Percentiles rank a stretch among this genome's conserved stretches.
phyloP scores from a whole-genome alignment of 2,329 filamentous ascomycete species.

The Amylocarpus encephaloides region DNA sequence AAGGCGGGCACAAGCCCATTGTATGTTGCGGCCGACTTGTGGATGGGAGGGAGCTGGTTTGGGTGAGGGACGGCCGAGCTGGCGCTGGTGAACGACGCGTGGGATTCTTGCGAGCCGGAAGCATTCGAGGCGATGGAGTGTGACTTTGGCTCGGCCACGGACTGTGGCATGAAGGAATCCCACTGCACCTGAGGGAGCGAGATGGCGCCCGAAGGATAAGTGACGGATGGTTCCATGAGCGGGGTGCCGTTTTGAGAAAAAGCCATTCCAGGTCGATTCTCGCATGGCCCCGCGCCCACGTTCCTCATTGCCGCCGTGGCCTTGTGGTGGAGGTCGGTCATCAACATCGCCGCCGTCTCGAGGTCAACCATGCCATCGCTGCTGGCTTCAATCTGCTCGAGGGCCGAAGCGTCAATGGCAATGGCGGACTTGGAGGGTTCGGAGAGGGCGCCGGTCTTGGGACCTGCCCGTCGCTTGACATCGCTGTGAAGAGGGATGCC shows the following conservation, averaged over 20 bases:
- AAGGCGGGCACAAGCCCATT: slow-evolving; percentile 58
- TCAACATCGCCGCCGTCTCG: slow-evolving; percentile 96
- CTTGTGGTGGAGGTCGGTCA: slow-evolving; percentile 97
- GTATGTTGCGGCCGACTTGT: slow-evolving; percentile 49
- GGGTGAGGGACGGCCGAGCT: slow-evolving; percentile 51
- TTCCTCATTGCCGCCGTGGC: slow-evolving; percentile 68
- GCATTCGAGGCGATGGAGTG: slow-evolving; percentile 65
- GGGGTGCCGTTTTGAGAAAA: slow-evolving; percentile 67
- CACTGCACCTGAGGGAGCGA: slow-evolving; percentile 83
- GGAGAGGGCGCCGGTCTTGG: slow-evolving; percentile 58
- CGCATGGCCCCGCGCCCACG: slow-evolving; percentile 45
- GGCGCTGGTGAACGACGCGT: slow-evolving; percentile 54
- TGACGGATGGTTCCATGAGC: slow-evolving; percentile 70
- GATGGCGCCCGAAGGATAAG: slow-evolving; percentile 72
- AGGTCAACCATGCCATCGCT: slow-evolving; percentile 90
- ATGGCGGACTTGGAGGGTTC: slow-evolving; percentile 71
- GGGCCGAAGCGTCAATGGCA: slow-evolving; percentile 73
- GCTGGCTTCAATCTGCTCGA: slow-evolving; percentile 89
- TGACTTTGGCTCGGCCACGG: slow-evolving; percentile 64
- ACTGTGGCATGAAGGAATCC: slow-evolving; percentile 77
- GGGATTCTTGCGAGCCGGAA: slow-evolving; percentile 63
- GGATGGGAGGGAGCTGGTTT: slow-evolving; percentile 61
- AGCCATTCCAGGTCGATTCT: slow-evolving; percentile 54
- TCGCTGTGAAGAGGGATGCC: slow-evolving; percentile 91
- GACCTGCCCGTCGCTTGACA: slow-evolving; percentile 73